Evolutionary conservation across 2,329 filamentous ascomycete genomes (phyloP), one percentile per base, ranked within the genome.

Genomic region (Lasiodiplodia sp.): DNA sequence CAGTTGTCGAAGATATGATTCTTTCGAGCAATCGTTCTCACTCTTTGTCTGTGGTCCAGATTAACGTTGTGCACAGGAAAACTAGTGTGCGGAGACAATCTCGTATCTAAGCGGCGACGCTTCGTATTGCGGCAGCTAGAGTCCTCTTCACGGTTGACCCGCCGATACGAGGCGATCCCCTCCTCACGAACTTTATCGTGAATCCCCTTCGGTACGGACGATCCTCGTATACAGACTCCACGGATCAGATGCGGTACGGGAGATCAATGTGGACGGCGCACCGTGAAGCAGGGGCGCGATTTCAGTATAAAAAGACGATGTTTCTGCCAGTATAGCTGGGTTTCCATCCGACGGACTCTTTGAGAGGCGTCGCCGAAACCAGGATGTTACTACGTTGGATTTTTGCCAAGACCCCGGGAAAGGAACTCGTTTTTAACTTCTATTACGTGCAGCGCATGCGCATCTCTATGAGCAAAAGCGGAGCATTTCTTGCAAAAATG

Each of bases 81-180:
- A 12, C 10, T 14, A 31, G 16, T 18, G n/a, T 31, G n/a, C 60
- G 28, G 28, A 64, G 11, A 25, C 60, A 12, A 62, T 38, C 47
- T 64, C 60, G 60, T 63, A 63, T 63, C 58, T 63, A 37, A 63
- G 58, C 44, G 34, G 18, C 40, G 5, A 37, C 57, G 23, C 44
- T 63, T 63, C 58, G 58, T 64, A 64, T 64, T 34, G 44, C 60
- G 60, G 60, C 44, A 64, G 18, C 60, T 37, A 52, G 60, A 64
- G 40, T 52, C 11, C 60, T 18, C 16, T 52, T 11, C 23, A 37
- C 28, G 44, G 44, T 31, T 64, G 60, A 38, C 60, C 44, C 60
- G 60, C 60, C 37, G 34, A 64, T 64, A 64, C 60, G 60, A 64
- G 60, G n/a, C 23, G 60, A 64, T 52, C 60, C 25, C 11, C 11